Evolutionary conservation across 352 stramenopile genomes (phyloP), one percentile per base, ranked within the genome.

Genomic region (Globisporangium yorkense): DNA sequence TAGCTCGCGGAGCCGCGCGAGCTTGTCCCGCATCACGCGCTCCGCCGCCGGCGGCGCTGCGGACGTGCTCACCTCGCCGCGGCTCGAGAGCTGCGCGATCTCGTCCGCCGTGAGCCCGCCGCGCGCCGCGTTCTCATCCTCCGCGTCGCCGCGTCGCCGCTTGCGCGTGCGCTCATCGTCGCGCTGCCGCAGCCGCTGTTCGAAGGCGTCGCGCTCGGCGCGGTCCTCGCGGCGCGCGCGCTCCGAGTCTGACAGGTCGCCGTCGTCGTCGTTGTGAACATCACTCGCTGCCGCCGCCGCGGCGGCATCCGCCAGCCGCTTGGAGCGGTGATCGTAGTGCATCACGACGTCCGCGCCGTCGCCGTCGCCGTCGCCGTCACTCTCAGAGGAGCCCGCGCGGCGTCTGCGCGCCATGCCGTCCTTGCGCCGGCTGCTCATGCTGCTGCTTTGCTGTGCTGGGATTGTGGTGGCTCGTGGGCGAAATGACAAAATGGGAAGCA

Each of bases 1-100:
- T 33, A 99, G 67, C 51, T 98, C 83, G 2, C 97, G 74, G 44
- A 99, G 66, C 43, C 84, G 68, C 18, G 74, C 58, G 20, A 96
- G 57, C 63, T 90, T 80, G 4, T 92, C 71, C 29, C 73, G 74
- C 4, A 80, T 54, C 5, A 72, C 67, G 1, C 50, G 43, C 8
- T 48, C 62, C 52, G 63, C 57, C 6, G 75, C 65, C n/a, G 59
- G 56, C 27, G 75, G 66, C n/a, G 72, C 63, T 18, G 72, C 65
- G 29, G 40, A 18, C 1, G 41, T 5, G 41, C n/a, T 48, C 43
- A 96, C 70, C n/a, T 77, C 63, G 33, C 89, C 91, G 13, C 84
- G 70, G 57, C 76, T 89, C 20, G 88, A 73, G 16, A 97, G 73
- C 59, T 96, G 80, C 33, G 76, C 69, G 51, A 97, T 84, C 71